Base-by-base conservation (phyloP, 192 early-diverging fungal species). In the Linnemannia elongata region DNA sequence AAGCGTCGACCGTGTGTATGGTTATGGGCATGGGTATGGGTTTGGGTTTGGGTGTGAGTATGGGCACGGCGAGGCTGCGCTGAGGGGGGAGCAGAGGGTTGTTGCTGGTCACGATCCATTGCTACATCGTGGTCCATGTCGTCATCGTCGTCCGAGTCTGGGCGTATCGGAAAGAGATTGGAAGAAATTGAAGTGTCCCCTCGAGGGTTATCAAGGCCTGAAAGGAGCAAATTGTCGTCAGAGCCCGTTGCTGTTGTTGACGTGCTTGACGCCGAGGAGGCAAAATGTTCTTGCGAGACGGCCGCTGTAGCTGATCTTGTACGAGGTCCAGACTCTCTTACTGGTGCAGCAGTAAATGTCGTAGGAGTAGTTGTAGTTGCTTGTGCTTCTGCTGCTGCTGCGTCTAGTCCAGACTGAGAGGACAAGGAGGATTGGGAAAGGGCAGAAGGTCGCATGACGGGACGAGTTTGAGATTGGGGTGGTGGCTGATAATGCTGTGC, bases 131-230 rank as follows among this genome's bases (percentile, higher is more conserved):
- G 55, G 42, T 79, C 70, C 66, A 75, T 60, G 22, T 60, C 54
- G 33, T 84, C 83, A 33, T 78, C 76, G 76, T 78, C 82, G 55
- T 80, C 83, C 15, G 82, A 84, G 30, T 84, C 82, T 27, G 82
- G 82, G 4, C 82, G 72, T 41, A 84, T 84, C 5, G 82, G 82
- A 3, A 84, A 27, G 20, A 80, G 68, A 36, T 78, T 80, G 1
- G 83, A 85, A 13, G 83, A 85, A 41, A 80, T 85, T 12, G 78
- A 85, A 22, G 83, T 85, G 15, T 78, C 77, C n/a, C 76, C 77
- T 38, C 78, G 77, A 72, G 83, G 70, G 33, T 77, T 85, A n/a
- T 75, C 68, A 22, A 80, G 44, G n/a, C 78, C 69, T 15, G 52
- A 30, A 63, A 39, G 72, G 4, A 76, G 24, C 15, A 76, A 82